A percentile compares a stretch with the other conserved stretches of the same genome.
Conservation (phyloP, 306 rosid species). For the Cotoneaster glaucophyllus region DNA sequence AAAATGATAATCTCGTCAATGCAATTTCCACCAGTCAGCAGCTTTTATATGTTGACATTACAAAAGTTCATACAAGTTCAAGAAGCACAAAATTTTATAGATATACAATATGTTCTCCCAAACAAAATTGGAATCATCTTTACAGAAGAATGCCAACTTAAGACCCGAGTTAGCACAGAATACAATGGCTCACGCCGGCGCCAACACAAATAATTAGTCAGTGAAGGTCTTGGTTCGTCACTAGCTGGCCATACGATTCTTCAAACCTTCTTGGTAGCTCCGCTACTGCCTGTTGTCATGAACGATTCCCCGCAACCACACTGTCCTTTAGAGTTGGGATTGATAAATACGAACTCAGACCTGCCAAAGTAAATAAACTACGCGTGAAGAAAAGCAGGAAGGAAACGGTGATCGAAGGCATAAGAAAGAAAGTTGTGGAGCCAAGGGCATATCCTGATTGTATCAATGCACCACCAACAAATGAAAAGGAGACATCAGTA, state of each 20-base stretch:
- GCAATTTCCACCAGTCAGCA: not conserved
- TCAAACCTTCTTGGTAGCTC: constrained; percentile 42
- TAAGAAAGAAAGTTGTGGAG: not conserved
- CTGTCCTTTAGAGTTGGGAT: constrained; percentile 94
- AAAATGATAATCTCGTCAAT: too few relatives aligned
- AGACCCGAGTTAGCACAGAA: constrained; percentile 5
- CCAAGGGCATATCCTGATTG: not conserved
- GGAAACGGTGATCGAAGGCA: not conserved
- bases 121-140: constrained; percentile 22
- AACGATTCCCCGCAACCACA: constrained; percentile 97
- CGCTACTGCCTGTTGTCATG: constrained; percentile 54
- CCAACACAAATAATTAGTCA: constrained; percentile 12
- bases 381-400: not conserved
- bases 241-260: constrained; percentile 1
- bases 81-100: not conserved
- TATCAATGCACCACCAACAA: not conserved
- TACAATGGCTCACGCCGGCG: not conserved
- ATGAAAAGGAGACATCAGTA: not conserved
- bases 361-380: constrained; percentile 24
- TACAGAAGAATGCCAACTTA: constrained; percentile 6
- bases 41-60: not conserved
- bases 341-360: constrained; percentile 83
- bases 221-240: not conserved
- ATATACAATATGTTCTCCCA: constrained; percentile 12
- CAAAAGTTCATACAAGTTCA: not conserved